phyloP scores from a whole-genome alignment of 2,329 filamentous ascomycete species.

The Cladosporium sp. region DNA sequence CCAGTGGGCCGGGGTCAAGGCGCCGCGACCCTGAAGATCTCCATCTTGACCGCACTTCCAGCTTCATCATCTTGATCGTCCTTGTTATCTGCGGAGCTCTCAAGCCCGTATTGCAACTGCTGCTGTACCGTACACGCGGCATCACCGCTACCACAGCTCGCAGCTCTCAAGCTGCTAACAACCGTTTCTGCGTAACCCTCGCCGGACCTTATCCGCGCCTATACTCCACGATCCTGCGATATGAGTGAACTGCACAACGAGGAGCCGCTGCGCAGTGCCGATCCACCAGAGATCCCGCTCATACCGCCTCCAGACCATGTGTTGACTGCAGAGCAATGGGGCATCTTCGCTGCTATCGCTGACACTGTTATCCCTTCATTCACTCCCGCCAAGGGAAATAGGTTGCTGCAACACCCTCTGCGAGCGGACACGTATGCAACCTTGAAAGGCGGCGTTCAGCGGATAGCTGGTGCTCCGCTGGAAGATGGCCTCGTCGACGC shows the following conservation, averaged over 20 bases:
- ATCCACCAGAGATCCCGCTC: slow-evolving; percentile 31
- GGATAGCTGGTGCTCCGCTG: slow-evolving; percentile 35
- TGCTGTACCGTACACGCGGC: not conserved
- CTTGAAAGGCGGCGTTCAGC: slow-evolving; percentile 52
- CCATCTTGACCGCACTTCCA: not conserved
- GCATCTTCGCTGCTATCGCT: slow-evolving; percentile 52
- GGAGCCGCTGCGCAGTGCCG: not conserved
- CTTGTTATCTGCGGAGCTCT: not conserved
- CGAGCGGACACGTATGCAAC: slow-evolving; percentile 33
- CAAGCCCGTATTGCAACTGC: not conserved
- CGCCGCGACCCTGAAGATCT: slow-evolving; percentile 1
- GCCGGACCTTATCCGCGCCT: not conserved
- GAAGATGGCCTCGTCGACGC: slow-evolving; percentile 32
- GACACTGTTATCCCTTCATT: slow-evolving; percentile 60
- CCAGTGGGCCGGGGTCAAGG: not conserved
- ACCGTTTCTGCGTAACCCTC: not conserved
- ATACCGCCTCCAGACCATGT: slow-evolving; percentile 45
- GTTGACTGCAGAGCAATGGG: slow-evolving; percentile 55
- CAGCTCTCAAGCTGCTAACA: too few species aligned
- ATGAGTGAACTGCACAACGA: not conserved
- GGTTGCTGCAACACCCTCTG: slow-evolving; percentile 25
- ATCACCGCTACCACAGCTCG: slow-evolving; percentile 1
- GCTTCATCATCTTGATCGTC: not conserved
- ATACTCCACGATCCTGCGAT: not conserved
- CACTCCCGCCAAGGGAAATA: slow-evolving; percentile 24